Percentiles rank a stretch among this genome's conserved stretches.
Conservation (phyloP, 2,329 filamentous ascomycete genomes). For the Aspergillus chevalieri region DNA sequence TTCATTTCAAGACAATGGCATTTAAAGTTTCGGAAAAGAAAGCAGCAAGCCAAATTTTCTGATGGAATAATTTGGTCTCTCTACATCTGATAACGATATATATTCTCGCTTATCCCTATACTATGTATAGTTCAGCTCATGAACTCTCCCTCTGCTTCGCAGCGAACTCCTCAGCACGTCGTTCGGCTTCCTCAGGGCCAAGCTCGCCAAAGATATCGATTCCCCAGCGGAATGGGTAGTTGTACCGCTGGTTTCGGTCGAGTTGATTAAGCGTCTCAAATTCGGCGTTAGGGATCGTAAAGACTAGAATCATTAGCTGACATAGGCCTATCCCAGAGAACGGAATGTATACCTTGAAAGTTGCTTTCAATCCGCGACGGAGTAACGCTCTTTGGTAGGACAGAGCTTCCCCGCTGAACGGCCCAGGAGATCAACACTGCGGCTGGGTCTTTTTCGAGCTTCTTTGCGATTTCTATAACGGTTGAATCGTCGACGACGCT, state of each 20-base stretch:
- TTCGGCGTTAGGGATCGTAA: conserved; percentile 29
- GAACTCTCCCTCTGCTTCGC: conserved; percentile 14
- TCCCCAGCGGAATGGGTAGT: conserved; percentile 34
- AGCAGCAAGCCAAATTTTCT: too few species aligned
- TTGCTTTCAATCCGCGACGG: conserved; percentile 47
- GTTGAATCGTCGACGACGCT: conserved; percentile 57
- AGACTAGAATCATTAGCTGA: conserved; percentile 14
- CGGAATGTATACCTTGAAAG: conserved; percentile 28
- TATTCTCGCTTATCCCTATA: background rate
- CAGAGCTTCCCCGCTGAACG: conserved; percentile 49
- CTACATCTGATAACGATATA: background rate
- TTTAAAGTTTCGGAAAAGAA: too few species aligned
- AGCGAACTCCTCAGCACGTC: conserved; percentile 24
- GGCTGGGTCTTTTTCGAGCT: conserved; percentile 53
- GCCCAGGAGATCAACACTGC: conserved; percentile 52
- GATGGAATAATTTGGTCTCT: too few species aligned
- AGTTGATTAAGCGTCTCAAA: conserved; percentile 30
- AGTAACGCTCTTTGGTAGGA: conserved; percentile 52
- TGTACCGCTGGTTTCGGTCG: conserved; percentile 32
- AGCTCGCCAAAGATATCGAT: conserved; percentile 34
- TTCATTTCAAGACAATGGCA: too few species aligned
- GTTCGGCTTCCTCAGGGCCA: conserved; percentile 26
- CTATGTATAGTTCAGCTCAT: background rate
- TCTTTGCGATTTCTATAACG: conserved; percentile 57
- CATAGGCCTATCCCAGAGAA: background rate